These are phyloP conservation scores for Coemansia guatemalensis DNA, from an alignment of 192 early-diverging fungal genomes.

Conservation along the genomic window DNA sequence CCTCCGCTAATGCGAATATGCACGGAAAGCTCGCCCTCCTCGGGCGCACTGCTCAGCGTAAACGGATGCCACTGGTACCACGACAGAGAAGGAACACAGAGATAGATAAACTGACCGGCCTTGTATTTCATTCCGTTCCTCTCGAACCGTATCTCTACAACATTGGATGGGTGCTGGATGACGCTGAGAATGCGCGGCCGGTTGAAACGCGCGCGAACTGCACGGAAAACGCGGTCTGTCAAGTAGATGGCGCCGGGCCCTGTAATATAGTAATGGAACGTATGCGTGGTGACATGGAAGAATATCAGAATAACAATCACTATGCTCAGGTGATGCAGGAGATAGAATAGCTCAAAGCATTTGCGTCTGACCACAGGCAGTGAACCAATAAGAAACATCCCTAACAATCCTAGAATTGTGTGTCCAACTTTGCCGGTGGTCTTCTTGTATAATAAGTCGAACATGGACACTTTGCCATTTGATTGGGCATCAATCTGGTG, in stretches of 20 bases:
- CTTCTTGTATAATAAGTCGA: constrained; percentile 51
- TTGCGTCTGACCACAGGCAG: constrained; percentile 38
- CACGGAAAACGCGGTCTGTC: constrained; percentile 64
- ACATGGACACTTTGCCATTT: constrained; percentile 36
- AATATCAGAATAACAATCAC: constrained; percentile 66
- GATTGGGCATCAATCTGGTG: constrained; percentile 16
- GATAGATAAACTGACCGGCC: constrained; percentile 75
- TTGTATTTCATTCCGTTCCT: constrained; percentile 56
- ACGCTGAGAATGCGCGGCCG: constrained; percentile 73
- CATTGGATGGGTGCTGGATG: constrained; percentile 78
- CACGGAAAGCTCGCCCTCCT: constrained; percentile 70
- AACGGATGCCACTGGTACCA: constrained; percentile 80
- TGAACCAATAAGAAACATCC: constrained; percentile 16
- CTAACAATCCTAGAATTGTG: constrained; percentile 13
- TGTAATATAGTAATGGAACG: constrained; percentile 75
- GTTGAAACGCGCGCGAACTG: constrained; percentile 59
- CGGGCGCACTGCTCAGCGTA: constrained; percentile 77
- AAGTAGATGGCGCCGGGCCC: constrained; percentile 62
- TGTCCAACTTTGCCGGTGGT: constrained; percentile 74
- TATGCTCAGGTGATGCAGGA: constrained; percentile 79
- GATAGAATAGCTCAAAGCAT: constrained; percentile 73
- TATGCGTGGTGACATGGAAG: constrained; percentile 66
- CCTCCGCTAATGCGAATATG: constrained; percentile 76
- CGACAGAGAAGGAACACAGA: constrained; percentile 69
- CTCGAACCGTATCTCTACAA: constrained; percentile 76